A percentile compares a stretch with the other conserved stretches of the same genome.
phyloP scores from a whole-genome alignment of 2,329 filamentous ascomycete species.

The Sordariomycetes sp. region DNA sequence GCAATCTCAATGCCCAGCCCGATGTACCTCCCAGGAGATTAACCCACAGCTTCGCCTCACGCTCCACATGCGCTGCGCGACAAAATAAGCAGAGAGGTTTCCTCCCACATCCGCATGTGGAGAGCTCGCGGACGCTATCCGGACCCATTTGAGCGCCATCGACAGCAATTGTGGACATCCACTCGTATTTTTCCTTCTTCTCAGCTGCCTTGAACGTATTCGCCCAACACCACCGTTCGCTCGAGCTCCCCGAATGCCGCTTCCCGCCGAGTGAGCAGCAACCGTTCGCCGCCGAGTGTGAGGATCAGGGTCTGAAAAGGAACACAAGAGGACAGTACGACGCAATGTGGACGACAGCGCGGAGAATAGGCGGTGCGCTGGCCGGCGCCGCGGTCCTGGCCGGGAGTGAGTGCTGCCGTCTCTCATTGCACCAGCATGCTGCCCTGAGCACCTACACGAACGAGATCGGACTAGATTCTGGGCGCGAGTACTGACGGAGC shows the following conservation, averaged over 20 bases:
- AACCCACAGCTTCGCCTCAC: neutral
- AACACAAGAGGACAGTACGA: neutral
- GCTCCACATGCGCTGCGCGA: neutral
- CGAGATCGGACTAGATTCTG: neutral
- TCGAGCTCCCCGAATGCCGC: neutral
- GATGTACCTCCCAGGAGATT: neutral
- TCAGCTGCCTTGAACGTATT: neutral
- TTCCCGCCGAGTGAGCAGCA: neutral
- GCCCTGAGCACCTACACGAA: neutral
- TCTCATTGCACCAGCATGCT: neutral
- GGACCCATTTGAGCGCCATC: neutral
- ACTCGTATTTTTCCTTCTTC: neutral
- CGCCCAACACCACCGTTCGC: neutral
- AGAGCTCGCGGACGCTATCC: neutral
- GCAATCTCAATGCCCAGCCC: neutral
- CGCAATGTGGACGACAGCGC: neutral
- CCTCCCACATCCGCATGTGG: neutral
- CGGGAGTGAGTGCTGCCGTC: neutral
- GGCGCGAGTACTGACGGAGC: neutral
- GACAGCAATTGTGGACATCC: neutral
- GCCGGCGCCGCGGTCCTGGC: constrained; percentile 1
- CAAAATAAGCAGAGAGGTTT: neutral
- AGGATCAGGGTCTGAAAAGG: neutral
- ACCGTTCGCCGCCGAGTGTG: neutral
- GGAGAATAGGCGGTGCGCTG: neutral